These are phyloP conservation scores for Trichoderma aggressivum DNA, from an alignment of 2,329 filamentous ascomycete species.

Conservation along the genomic window DNA sequence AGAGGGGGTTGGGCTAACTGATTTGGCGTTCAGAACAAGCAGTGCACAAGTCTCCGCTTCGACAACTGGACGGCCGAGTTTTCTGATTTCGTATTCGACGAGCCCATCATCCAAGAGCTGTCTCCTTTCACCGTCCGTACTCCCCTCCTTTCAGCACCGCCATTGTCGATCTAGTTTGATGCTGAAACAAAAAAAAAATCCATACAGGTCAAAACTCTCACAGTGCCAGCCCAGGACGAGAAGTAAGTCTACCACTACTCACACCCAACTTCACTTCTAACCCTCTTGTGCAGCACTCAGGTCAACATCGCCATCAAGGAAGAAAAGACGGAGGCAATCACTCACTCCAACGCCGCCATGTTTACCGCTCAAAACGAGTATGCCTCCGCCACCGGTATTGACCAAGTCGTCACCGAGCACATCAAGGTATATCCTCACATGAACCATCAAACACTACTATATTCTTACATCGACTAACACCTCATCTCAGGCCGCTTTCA, in stretches of 20 bases:
- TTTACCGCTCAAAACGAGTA: conserved; percentile 15
- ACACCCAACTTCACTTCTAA: background rate
- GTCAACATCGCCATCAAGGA: conserved; percentile 16
- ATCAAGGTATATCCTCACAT: background rate
- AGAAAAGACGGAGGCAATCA: conserved; percentile 9
- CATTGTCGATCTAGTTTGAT: background rate
- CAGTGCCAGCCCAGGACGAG: conserved; percentile 9
- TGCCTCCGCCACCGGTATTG: background rate
- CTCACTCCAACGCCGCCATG: conserved; percentile 9
- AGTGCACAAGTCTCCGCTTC: conserved; percentile 15
- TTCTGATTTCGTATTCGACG: conserved; percentile 14
- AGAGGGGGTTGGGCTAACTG: background rate
- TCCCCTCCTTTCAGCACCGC: background rate
- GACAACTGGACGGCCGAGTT: conserved; percentile 16
- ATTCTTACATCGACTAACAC: background rate
- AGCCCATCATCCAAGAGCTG: conserved; percentile 15
- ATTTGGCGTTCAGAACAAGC: conserved; percentile 5
- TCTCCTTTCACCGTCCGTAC: conserved; percentile 11
- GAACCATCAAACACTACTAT: background rate
- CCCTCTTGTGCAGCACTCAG: background rate
- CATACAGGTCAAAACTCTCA: conserved; percentile 7
- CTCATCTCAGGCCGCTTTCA: background rate
- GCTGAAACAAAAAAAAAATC: background rate
- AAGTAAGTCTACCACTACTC: background rate
- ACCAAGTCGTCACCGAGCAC: background rate